Evolutionary conservation across 495 filamentous ascomycete genomes (phyloP).

Genomic region (Xylaria sp.): DNA sequence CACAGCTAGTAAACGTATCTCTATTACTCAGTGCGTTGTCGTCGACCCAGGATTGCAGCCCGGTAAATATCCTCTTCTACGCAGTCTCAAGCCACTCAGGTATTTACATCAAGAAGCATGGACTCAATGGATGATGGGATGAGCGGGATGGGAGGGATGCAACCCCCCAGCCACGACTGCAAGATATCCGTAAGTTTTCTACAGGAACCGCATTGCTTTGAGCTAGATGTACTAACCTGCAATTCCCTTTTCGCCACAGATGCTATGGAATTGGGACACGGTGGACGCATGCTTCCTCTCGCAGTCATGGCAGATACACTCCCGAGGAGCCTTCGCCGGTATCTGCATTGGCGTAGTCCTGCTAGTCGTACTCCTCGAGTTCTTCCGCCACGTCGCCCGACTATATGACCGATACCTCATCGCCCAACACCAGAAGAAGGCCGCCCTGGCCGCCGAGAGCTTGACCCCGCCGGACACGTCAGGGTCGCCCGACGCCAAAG

Average conservation of each 20-base stretch:
- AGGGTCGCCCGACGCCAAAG: slow-evolving; percentile 31
- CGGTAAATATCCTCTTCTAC: neutral
- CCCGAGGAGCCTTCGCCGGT: slow-evolving; percentile 67
- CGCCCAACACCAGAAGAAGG: slow-evolving; percentile 44
- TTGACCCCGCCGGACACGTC: slow-evolving; percentile 19
- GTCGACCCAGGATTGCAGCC: neutral
- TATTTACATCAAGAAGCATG: neutral
- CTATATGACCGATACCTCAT: slow-evolving; percentile 69
- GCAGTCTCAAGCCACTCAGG: neutral
- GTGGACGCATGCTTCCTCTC: slow-evolving; percentile 76
- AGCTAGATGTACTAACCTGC: neutral
- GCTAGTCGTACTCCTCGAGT: slow-evolving; percentile 68
- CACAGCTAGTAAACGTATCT: neutral
- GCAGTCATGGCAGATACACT: slow-evolving; percentile 67
- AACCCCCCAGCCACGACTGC: neutral
- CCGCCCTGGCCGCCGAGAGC: slow-evolving; percentile 21
- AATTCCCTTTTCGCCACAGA: slow-evolving; percentile 48
- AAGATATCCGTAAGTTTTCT: slow-evolving; percentile 8
- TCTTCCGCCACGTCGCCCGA: slow-evolving; percentile 63
- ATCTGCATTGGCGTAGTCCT: slow-evolving; percentile 73
- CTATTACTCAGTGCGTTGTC: neutral
- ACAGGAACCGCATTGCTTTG: neutral
- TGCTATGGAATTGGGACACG: slow-evolving; percentile 82
- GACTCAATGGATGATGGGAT: neutral
- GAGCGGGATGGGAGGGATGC: neutral